Evolutionary conservation across 2,329 filamentous ascomycete species (phyloP), one percentile per base, ranked within the genome.

Genomic region (Ophiostoma quercus): DNA sequence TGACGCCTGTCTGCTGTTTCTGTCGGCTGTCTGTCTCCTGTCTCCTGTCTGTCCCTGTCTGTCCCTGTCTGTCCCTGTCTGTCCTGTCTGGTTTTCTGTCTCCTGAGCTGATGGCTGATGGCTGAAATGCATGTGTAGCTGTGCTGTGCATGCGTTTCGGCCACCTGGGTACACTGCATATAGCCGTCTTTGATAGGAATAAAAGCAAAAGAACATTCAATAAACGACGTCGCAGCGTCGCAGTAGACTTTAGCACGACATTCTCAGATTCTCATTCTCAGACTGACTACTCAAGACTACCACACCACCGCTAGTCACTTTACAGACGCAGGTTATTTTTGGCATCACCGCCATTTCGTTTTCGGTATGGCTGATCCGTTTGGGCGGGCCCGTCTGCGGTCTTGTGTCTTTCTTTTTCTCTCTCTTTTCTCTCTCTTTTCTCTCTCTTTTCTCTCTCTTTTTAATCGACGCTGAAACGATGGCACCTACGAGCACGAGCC

Each of bases 311-410:
- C 22, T 57, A 47, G 43, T n/a, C 14, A 19, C 43, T 47, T 47
- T 8, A 16, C 6, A 47, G 51, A 57, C 51, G 54, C 54, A 39
- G 65, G 29, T 69, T 72, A 72, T 72, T 72, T 72, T 72, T 72
- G 71, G 71, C 71, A 72, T 71, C 71, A 69, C 67, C 67, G 66
- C 67, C 39, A 60, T 68, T 69, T 66, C 54, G 60, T 25, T 37
- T 68, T 68, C 32, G 57, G 67, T 66, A 67, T 68, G 71, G 68
- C 66, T 43, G 62, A 68, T 67, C 63, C 62, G 51, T n/a, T 25
- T 51, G 63, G 34, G 67, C 69, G 69, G 69, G 67, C 57, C 67
- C 29, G 60, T 63, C 47, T 60, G 66, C 39, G 69, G 65, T 62
- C 12, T 67, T 47, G 39, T 63, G 54, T 34, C 51, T 51, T 63